Evolutionary conservation across 2,329 filamentous ascomycete species (phyloP), one percentile per base, ranked within the genome.

Genomic region (Pestalotiopsis sp.): DNA sequence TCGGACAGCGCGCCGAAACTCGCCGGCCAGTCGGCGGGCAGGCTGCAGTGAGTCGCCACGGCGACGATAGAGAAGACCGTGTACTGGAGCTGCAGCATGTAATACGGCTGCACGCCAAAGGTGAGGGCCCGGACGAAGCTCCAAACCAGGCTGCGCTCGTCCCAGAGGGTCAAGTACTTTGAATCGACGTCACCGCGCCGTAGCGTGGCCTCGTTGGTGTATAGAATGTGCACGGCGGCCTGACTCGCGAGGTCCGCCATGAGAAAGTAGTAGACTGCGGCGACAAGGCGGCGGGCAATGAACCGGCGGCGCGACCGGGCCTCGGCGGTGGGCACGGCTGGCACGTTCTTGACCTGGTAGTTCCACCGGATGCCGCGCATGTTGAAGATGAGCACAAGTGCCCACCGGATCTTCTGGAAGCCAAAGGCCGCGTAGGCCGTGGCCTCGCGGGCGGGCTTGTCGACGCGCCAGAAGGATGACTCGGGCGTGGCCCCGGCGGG

Each of bases 21-120:
- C 14, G 61, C 7, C n/a, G 31, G 61, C 61, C 61, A 63, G n/a
- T 63, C 61, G 13, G 13, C 11, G n/a, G 11, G 11, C n/a, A 58
- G n/a, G 4, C 52, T 17, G 52, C 25, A 58, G 25, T 12, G n/a
- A 6, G 25, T 12, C 3, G 52, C 52, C 25, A 58, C 14, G 14
- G 45, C 45, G 14, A n/a, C 25, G 45, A 52, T 52, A 2, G 45
- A 52, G 14, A 52, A 38, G 7, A 27, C 7, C 1, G 27, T n/a
- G 36, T 62, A 62, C 36, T 62, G 23, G 9, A 62, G 23, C 23
- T n/a, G 23, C 23, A 62, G 59, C 59, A 62, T 62, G 27, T 17
- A 63, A 14, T 63, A 63, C 27, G 61, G 61, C 23, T 25, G n/a
- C n/a, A 27, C 59, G 12, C 23, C 59, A 27, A 62, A 62, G 59